Evolutionary conservation across 116 monocot species (phyloP), one percentile per base, ranked within the genome.

Genomic region (Phalaenopsis hybrid): DNA sequence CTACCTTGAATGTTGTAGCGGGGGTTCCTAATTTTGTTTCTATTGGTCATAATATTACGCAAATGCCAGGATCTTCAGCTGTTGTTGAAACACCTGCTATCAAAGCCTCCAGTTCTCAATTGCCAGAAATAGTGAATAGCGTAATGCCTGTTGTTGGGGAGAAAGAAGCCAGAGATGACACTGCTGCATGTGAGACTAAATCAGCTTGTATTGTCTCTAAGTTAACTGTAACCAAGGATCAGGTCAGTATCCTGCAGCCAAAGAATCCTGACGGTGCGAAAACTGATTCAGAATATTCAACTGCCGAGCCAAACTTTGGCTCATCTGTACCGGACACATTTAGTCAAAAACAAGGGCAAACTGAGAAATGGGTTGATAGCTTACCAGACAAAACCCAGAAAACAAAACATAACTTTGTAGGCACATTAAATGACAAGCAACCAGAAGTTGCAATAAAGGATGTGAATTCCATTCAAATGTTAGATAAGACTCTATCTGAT

Each of bases 11-110:
- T 52, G 86, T 37, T 65, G 82, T 28, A 59, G 76, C 75, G 17
- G 51, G 37, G 31, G 37, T 18, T 55, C 17, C 65, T 44, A 79
- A 70, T 80, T 78, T n/a, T 41, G 11, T 79, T 43, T 16, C 57
- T 8, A 12, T 49, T 52, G n/a, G 73, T 34, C 67, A 59, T 61
- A 78, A 89, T 28, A 70, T 46, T 41, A 76, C 73, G 57, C 37
- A 76, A 23, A 43, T 57, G 52, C 78, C 82, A 79, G 81, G 82
- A 48, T 74, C 69, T 20, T 80, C 81, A 15, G 79, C 76, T 74
- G 84, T 55, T 20, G 68, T 44, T 58, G 87, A 82, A 10, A 2
- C 72, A 25, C 68, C 21, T 63, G 45, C 78, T n/a, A 21, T 28
- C 44, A 82, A 72, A 55, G 23, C 55, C 31, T 37, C 76, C 44